These are phyloP conservation scores for Golubevia sp. DNA, from an alignment of 1,284 basidiomycete species.

Conservation along the genomic window DNA sequence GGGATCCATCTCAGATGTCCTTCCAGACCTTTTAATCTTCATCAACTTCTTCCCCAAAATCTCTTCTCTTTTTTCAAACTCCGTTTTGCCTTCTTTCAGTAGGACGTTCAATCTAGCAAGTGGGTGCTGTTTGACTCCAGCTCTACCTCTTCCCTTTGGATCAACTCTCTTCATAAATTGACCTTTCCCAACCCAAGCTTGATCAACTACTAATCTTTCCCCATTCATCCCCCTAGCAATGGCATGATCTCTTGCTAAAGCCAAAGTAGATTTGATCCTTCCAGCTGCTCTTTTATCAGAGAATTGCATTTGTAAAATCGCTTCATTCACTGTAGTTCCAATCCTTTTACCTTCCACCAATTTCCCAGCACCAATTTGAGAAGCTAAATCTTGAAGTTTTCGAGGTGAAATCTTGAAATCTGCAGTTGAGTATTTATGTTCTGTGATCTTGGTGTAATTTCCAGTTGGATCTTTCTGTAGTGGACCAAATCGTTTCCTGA, in stretches of 20 bases:
- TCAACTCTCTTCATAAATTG: slow-evolving; percentile 74
- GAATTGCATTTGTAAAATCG: slow-evolving; percentile 95
- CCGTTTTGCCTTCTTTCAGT: slow-evolving; percentile 80
- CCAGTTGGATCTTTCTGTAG: not conserved
- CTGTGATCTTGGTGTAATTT: not conserved
- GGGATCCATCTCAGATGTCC: slow-evolving; percentile 58
- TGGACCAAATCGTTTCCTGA: slow-evolving; percentile 46
- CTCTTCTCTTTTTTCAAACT: slow-evolving; percentile 72
- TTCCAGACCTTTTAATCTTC: slow-evolving; percentile 77
- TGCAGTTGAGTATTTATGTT: slow-evolving; percentile 89
- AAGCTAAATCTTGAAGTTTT: slow-evolving; percentile 84
- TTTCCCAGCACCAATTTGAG: slow-evolving; percentile 72
- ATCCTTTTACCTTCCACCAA: slow-evolving; percentile 23
- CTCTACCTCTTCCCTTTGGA: slow-evolving; percentile 80
- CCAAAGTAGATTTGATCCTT: slow-evolving; percentile 85
- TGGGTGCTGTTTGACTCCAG: slow-evolving; percentile 78
- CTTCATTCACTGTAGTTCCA: slow-evolving; percentile 86
- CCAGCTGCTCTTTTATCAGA: slow-evolving; percentile 84
- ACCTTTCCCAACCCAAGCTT: slow-evolving; percentile 93
- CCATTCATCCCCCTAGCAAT: slow-evolving; percentile 77
- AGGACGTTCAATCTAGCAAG: slow-evolving; percentile 78
- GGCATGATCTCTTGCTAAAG: slow-evolving; percentile 84
- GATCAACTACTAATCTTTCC: slow-evolving; percentile 79
- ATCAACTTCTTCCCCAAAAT: slow-evolving; percentile 73
- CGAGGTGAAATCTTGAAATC: slow-evolving; percentile 90